A percentile compares a stretch with the other conserved stretches of the same genome.
These are phyloP conservation scores for Cryptosporidium canis DNA, from an alignment of 169 alveolate genomes.

Conservation along the genomic window DNA sequence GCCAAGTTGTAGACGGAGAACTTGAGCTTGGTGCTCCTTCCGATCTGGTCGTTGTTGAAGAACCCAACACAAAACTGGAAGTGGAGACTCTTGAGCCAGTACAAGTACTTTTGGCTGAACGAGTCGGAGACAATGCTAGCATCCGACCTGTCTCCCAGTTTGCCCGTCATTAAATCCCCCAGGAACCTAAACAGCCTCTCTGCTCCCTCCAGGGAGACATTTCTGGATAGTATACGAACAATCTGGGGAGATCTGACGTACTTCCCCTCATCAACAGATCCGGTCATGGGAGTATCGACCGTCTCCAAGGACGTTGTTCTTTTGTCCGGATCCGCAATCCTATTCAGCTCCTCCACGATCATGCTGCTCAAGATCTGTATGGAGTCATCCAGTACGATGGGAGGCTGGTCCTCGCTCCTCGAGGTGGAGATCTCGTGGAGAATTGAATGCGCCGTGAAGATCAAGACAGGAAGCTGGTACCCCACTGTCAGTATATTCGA, in stretches of 20 bases:
- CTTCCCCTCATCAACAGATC: conserved; percentile 54
- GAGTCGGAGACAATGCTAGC: conserved; percentile 50
- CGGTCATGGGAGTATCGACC: conserved; percentile 64
- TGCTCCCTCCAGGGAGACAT: conserved; percentile 17
- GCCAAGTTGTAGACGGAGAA: conserved; percentile 43
- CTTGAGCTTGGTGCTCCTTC: conserved; percentile 6
- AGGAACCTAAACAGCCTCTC: conserved; percentile 16
- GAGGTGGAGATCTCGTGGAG: conserved; percentile 10
- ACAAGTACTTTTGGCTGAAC: conserved; percentile 44
- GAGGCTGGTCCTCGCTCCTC: not conserved
- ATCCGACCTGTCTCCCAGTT: conserved; percentile 28
- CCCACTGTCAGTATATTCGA: conserved; percentile 41
- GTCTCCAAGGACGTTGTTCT: conserved; percentile 55
- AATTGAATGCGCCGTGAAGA: conserved; percentile 56
- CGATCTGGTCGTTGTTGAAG: not conserved
- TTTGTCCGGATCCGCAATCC: conserved; percentile 67
- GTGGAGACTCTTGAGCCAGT: conserved; percentile 28
- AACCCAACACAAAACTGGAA: conserved; percentile 63
- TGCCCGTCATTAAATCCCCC: conserved; percentile 21
- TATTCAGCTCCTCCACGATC: conserved; percentile 48
- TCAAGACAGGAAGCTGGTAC: conserved; percentile 56
- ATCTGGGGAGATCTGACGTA: conserved; percentile 46
- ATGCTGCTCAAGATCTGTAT: not conserved
- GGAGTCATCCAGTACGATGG: conserved; percentile 11
- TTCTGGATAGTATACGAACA: conserved; percentile 6